Conservation (phyloP, 2,329 filamentous ascomycete genomes). For the Plenodomus lindquistii region DNA sequence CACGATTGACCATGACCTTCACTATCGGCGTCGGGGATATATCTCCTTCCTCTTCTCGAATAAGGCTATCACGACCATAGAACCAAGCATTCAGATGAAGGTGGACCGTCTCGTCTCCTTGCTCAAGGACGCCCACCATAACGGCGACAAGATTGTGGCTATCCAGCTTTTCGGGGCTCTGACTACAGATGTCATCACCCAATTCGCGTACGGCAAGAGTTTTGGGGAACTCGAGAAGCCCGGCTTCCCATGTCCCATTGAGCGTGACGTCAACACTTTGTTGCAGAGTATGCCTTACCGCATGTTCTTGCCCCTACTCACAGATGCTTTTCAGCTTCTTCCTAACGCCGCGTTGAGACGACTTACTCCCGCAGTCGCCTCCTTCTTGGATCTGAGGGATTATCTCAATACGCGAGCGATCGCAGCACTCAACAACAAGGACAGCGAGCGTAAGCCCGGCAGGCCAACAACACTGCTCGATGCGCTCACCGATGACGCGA, state of each 20-base stretch:
- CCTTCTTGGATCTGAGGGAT: not conserved
- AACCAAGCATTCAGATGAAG: conserved; percentile 20
- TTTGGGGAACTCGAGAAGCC: conserved; percentile 6
- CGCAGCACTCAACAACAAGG: not conserved
- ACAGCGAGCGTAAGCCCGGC: not conserved
- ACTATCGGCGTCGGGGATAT: conserved; percentile 25
- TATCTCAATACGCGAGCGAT: not conserved
- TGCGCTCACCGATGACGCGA: conserved; percentile 4
- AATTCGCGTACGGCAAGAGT: conserved; percentile 8
- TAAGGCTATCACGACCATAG: conserved; percentile 16
- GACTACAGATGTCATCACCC: conserved; percentile 10
- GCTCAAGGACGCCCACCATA: conserved; percentile 3
- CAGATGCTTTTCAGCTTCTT: not conserved
- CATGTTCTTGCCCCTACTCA: conserved; percentile 1
- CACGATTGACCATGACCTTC: conserved; percentile 22
- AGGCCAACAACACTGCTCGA: conserved; percentile 9
- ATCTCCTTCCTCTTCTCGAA: conserved; percentile 34
- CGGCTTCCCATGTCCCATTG: conserved; percentile 5
- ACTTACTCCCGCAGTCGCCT: not conserved
- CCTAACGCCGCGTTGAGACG: not conserved
- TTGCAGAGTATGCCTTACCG: conserved; percentile 1
- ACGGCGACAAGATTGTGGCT: conserved; percentile 1
- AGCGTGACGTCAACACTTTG: not conserved
- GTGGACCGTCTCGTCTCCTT: conserved; percentile 6
- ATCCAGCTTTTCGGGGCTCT: conserved; percentile 9